phyloP scores from a whole-genome alignment of 2,329 filamentous ascomycete species.

The Metarhizium brunneum region DNA sequence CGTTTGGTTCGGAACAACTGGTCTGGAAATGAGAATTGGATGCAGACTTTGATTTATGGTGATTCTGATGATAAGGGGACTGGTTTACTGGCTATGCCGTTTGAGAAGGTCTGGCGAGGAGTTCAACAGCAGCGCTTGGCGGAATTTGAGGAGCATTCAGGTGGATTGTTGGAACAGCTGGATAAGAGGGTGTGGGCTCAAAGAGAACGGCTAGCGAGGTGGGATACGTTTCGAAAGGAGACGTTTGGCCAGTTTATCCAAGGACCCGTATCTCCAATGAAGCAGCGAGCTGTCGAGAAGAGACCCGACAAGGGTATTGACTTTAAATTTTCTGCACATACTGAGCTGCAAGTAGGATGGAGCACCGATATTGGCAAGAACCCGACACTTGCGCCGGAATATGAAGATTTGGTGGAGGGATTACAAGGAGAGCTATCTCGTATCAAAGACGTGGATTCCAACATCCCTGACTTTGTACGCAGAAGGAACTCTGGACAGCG shows the following conservation, averaged over 20 bases:
- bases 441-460: constrained; percentile 13
- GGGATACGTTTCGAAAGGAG: constrained; percentile 57
- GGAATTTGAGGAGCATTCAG: constrained; percentile 42
- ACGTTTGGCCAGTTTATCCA: constrained; percentile 28
- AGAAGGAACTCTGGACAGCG: background rate
- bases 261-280: constrained; percentile 13
- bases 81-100: constrained; percentile 55
- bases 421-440: constrained; percentile 32
- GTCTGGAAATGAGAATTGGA: constrained; percentile 68
- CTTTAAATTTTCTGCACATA: constrained; percentile 45
- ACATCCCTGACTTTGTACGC: constrained; percentile 10
- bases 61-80: constrained; percentile 49
- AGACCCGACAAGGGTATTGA: constrained; percentile 33
- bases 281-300: constrained; percentile 13
- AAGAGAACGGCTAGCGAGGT: constrained; percentile 57
- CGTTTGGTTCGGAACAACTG: constrained; percentile 62
- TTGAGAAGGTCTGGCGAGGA: constrained; percentile 62
- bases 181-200: constrained; percentile 60
- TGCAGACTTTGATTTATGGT: constrained; percentile 60
- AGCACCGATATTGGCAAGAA: constrained; percentile 16
- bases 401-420: constrained; percentile 30
- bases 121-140: constrained; percentile 50
- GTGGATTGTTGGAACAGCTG: constrained; percentile 59
- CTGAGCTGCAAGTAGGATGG: constrained; percentile 33
- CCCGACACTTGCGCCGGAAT: constrained; percentile 28